Percentiles rank a stretch among this genome's conserved stretches.
phyloP scores from a whole-genome alignment of 108 stramenopile genomes.

The Cyclotella atomus region DNA sequence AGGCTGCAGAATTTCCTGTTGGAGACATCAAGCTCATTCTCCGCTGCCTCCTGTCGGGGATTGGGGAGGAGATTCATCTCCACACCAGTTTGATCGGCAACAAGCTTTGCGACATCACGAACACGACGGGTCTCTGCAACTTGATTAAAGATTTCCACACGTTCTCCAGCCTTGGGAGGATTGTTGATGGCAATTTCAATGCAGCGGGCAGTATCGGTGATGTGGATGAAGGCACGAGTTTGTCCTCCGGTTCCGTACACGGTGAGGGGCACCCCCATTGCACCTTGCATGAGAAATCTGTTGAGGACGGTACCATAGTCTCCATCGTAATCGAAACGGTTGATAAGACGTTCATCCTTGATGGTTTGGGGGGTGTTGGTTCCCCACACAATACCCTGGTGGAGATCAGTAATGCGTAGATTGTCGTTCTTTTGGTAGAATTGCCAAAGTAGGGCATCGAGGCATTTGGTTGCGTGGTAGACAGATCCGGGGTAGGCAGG shows the following conservation, averaged over 20 bases:
- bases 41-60: slow-evolving; percentile 97
- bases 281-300: slow-evolving; percentile 98
- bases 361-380: slow-evolving; percentile 98
- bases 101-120: slow-evolving; percentile 93
- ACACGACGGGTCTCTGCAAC: slow-evolving; percentile 97
- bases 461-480: slow-evolving; percentile 96
- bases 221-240: slow-evolving; percentile 98
- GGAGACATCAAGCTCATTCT: slow-evolving; percentile 97
- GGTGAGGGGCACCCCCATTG: slow-evolving; percentile 96
- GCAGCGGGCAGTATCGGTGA: slow-evolving; percentile 95
- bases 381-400: slow-evolving; percentile 99
- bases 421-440: slow-evolving; percentile 98
- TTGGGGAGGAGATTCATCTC: slow-evolving; percentile 94
- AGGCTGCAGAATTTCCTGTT: slow-evolving; percentile 95
- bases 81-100: slow-evolving; percentile 90
- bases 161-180: slow-evolving; percentile 89
- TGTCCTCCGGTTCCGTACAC: slow-evolving; percentile 99
- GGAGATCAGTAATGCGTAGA: slow-evolving; percentile 95
- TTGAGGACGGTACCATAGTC: slow-evolving; percentile 99
- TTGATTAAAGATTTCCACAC: slow-evolving; percentile 98
- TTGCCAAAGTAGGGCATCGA: slow-evolving; percentile 97
- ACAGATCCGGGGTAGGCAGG: slow-evolving; percentile 97
- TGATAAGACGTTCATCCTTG: slow-evolving; percentile 93
- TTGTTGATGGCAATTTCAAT: slow-evolving; percentile 97
- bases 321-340: slow-evolving; percentile 98